Base-by-base conservation (phyloP, 2,329 filamentous ascomycete species). In the Nemania sp. region DNA sequence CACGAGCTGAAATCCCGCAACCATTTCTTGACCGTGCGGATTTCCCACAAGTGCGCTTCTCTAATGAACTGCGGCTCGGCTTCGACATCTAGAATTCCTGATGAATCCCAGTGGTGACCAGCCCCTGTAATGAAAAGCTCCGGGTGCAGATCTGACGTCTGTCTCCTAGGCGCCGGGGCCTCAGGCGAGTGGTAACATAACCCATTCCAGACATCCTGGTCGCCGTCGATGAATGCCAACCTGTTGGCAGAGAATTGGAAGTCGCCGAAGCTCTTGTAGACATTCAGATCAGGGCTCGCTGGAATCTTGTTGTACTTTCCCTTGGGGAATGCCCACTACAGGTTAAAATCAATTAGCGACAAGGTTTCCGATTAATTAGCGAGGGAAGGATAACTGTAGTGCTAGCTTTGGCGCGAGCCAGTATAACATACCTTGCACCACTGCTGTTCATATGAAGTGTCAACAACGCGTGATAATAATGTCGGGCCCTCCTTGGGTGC, bases 41-140 rank as follows among this genome's bases (percentile, higher is more conserved):
- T 73, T 67, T 80, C 74, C 77, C 77, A 80, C 49, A 69, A 56
- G 66, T 80, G 78, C 26, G 78, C 76, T 58, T 79, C 74, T 11
- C 73, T 66, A 39, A 80, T 78, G 55, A 79, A 81, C 52, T 78
- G 73, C 8, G 77, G 78, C 67, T 80, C 78, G 9, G 69, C 72
- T 5, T 60, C 61, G 1, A 80, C 64, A 37, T 77, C 65, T 14
- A 65, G 30, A n/a, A 69, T 68, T 5, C 66, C 75, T 39, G 68
- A 70, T 43, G 73, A 75, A 54, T 78, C 77, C 78, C 77, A 80
- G 61, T 80, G 77, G 64, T 82, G 79, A 1, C 79, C 79, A 0
- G 72, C 75, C 1, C 77, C 77, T 0, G 74, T 72, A 54, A 82
- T 80, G 15, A 81, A 64, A 48, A 76, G 71, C 47, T 77, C 75